phyloP scores from a whole-genome alignment of 306 rosid species.

The Quercus mongolica region DNA sequence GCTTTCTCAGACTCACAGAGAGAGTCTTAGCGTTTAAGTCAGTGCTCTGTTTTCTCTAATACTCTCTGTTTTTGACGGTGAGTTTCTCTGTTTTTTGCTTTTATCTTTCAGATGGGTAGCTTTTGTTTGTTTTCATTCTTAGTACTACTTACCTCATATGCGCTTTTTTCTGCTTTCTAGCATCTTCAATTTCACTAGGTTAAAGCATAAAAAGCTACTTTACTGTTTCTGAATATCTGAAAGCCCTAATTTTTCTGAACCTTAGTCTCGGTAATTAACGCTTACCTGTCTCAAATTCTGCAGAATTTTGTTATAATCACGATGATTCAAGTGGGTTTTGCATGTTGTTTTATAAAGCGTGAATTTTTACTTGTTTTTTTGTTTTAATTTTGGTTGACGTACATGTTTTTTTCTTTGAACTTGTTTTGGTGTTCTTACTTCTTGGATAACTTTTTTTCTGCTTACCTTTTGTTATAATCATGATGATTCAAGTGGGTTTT shows the following conservation, averaged over 20 bases:
- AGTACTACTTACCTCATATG: neutral
- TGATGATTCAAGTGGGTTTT: neutral
- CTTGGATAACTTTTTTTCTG: neutral
- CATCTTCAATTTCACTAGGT: conserved; percentile 1
- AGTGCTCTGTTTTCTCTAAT: neutral
- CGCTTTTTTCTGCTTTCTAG: neutral
- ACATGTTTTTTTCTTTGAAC: neutral
- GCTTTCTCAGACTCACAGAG: neutral
- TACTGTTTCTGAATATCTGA: conserved; percentile 3
- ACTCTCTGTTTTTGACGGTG: conserved; percentile 15
- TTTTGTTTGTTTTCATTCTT: conserved; percentile 5
- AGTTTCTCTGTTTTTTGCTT: neutral
- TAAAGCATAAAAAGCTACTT: conserved; percentile 1
- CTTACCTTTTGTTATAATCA: neutral
- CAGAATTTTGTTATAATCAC: neutral
- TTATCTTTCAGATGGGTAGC: neutral
- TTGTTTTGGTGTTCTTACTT: neutral
- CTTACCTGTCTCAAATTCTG: neutral
- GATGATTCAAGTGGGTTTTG: neutral
- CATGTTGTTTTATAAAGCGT: neutral
- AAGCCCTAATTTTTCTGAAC: conserved; percentile 19
- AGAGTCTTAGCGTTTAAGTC: neutral
- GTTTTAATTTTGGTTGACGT: neutral
- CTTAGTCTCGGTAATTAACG: neutral
- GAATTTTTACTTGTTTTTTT: neutral